phyloP scores from a whole-genome alignment of 306 rosid species.

The Malus domestica region DNA sequence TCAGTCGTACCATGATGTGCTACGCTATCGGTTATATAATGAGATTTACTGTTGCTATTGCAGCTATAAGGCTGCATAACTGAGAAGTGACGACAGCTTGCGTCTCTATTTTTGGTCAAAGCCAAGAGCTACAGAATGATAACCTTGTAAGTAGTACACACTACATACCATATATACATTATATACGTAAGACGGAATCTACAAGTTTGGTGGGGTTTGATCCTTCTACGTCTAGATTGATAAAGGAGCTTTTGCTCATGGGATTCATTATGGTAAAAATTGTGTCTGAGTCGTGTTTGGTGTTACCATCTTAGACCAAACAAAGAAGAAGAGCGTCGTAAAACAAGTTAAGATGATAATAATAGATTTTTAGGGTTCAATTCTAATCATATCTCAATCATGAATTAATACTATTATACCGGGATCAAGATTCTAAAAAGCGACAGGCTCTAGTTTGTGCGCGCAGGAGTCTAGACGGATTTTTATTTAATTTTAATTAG shows the following conservation, averaged over 20 bases:
- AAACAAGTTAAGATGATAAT: too few relatives aligned
- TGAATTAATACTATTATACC: background rate
- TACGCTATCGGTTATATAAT: constrained; percentile 1
- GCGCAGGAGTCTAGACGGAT: too few relatives aligned
- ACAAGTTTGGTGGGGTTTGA: constrained; percentile 8
- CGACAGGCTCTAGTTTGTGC: accelerated
- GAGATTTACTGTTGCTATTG: background rate
- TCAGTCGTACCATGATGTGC: background rate
- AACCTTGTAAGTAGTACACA: background rate
- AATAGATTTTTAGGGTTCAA: background rate
- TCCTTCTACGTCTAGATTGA: background rate
- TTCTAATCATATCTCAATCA: background rate
- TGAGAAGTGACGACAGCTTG: constrained; percentile 17
- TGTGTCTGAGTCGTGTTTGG: background rate
- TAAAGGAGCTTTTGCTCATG: background rate
- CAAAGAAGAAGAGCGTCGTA: too few relatives aligned
- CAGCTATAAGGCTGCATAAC: constrained; percentile 11
- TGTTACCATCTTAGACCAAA: background rate
- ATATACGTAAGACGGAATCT: background rate
- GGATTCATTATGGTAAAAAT: background rate
- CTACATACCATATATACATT: background rate
- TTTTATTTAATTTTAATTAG: too few relatives aligned
- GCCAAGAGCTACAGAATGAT: background rate
- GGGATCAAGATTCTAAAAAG: too few relatives aligned
- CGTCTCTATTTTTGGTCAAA: constrained; percentile 21